A percentile compares a stretch with the other conserved stretches of the same genome.
Conservation (phyloP, 2,329 filamentous ascomycete species). For the Colletotrichum sp. region DNA sequence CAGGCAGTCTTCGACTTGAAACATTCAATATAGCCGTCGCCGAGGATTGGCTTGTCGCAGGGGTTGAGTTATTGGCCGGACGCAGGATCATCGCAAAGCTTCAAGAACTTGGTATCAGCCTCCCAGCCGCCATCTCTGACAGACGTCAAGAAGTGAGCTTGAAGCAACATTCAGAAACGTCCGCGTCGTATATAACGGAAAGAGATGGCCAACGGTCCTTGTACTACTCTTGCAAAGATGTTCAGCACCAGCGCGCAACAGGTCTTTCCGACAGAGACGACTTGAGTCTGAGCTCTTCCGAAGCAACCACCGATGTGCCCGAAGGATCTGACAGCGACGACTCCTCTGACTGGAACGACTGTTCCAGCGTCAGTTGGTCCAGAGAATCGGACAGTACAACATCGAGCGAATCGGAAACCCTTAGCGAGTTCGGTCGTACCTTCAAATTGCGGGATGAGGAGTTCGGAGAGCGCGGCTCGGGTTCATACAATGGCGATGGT, state of each 20-base stretch:
- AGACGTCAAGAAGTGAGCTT: neutral
- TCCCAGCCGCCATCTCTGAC: neutral
- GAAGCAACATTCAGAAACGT: neutral
- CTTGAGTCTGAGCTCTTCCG: fast-evolving
- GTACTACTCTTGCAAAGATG: neutral
- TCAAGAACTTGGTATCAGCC: neutral
- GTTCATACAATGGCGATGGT: neutral
- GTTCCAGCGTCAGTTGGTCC: neutral
- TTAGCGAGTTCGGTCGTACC: neutral
- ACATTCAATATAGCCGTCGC: neutral
- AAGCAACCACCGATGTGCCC: fast-evolving
- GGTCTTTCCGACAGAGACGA: neutral
- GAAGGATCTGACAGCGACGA: neutral
- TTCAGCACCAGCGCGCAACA: neutral
- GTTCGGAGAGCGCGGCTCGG: neutral
- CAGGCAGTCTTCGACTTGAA: neutral
- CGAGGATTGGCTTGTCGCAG: neutral
- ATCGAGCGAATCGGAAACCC: neutral
- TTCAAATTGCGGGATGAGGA: neutral
- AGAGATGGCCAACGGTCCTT: fast-evolving
- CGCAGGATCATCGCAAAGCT: neutral
- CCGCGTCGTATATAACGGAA: neutral
- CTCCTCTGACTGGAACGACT: neutral
- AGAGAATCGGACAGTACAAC: fast-evolving
- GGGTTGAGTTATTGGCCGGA: fast-evolving